phyloP scores from a whole-genome alignment of 148 eudicot genomes.

The Rhododendron williamsianum region DNA sequence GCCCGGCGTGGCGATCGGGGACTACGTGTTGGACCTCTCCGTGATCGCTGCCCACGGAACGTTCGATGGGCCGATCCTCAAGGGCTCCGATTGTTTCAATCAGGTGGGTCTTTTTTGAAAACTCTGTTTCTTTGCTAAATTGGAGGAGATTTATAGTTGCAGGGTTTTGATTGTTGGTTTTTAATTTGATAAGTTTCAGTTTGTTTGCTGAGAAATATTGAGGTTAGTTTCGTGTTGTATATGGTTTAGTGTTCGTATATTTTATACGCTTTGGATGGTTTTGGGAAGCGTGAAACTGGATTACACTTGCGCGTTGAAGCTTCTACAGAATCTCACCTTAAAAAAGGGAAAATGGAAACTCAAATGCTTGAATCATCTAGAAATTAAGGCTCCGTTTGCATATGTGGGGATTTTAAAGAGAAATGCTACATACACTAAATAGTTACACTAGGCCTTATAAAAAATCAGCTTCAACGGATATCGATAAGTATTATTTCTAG shows the following conservation, averaged over 20 bases:
- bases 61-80: constrained; percentile 66
- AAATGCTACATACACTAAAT: too few species aligned
- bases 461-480: too few species aligned
- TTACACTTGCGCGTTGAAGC: background rate
- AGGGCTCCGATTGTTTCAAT: constrained; percentile 66
- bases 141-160: background rate
- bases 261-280: background rate
- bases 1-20: constrained; percentile 89
- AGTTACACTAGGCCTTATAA: too few species aligned
- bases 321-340: background rate
- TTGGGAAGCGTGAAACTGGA: background rate
- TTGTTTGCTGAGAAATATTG: constrained; percentile 2
- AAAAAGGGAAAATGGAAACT: background rate
- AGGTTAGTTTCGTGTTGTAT: background rate
- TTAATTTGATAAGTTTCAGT: background rate
- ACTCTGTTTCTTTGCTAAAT: background rate
- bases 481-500: too few species aligned
- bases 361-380: background rate
- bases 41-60: constrained; percentile 49
- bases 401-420: background rate
- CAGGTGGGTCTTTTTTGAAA: constrained; percentile 38
- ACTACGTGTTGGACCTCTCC: constrained; percentile 76
- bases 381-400: background rate
- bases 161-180: background rate
- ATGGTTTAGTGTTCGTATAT: background rate